Base-by-base conservation (phyloP, 164 flowering plant genomes). In the Echeveria elegans region DNA sequence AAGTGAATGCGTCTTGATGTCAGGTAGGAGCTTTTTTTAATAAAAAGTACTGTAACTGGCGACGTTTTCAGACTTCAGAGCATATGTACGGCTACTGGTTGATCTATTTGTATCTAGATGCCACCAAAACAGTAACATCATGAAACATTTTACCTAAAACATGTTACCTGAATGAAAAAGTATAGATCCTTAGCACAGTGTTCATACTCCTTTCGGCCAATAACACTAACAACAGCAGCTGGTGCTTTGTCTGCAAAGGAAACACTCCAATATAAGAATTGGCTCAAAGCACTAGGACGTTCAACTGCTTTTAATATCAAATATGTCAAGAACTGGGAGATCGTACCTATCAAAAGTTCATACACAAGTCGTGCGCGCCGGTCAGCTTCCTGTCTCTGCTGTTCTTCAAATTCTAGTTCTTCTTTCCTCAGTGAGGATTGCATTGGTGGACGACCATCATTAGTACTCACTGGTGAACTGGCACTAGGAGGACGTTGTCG, bases 161-260 rank as follows among this genome's bases (percentile, higher is more conserved):
- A 56, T 70, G 23, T 7, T 71, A 95, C 99, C 99, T 95, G 97
- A 81, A 92, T 85, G 74, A 95, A 92, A 77, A 75, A 92, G 75
- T 95, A 95, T 9, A 92, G 85, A 83, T 95, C 99, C 73, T 86
- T 82, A 4, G 94, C 97, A 81, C 97, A 84, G 52, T 85, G 86
- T 72, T 92, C 97, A 81, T 95, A 95, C 77, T 92, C 96, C 80
- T 85, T 92, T 8, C 83, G 91, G 68, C 99, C 99, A 78, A 95
- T 80, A 71, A 95, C 86, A 61, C 97, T 77, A 32, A 85, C 92
- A 18, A 95, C 78, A 68, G 97, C 85, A 72, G 92, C 82, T 52
- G 99, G 99, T 60, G 99, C 96, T 67, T 85, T 88, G 63, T 88
- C 99, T 95, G 28, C 69, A 56, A 31, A 70, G 70, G 26, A 53